These are phyloP conservation scores for Malassezia pachydermatis DNA, from an alignment of 1,284 basidiomycete genomes.

Conservation along the genomic window DNA sequence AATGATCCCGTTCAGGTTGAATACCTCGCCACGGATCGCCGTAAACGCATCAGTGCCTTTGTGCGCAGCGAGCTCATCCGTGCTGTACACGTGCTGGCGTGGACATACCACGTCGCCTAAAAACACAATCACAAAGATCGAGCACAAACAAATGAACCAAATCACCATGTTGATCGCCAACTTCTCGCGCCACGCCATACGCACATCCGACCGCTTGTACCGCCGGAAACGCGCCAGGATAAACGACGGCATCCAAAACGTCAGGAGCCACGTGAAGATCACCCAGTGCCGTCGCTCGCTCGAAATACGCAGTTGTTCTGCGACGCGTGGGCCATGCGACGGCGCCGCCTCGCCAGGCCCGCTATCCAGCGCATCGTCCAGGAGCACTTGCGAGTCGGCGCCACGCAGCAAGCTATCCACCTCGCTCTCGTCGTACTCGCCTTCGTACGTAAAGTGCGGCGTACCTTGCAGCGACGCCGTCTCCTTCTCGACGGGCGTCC, in stretches of 20 bases:
- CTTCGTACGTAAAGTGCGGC: slow-evolving; percentile 1
- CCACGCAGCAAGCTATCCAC: slow-evolving; percentile 3
- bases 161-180: slow-evolving; percentile 83
- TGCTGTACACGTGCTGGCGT: slow-evolving; percentile 78
- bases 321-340: slow-evolving; percentile 54
- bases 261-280: slow-evolving; percentile 74
- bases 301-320: slow-evolving; percentile 72
- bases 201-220: slow-evolving; percentile 86
- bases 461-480: not conserved
- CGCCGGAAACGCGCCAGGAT: slow-evolving; percentile 64
- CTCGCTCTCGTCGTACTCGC: slow-evolving; percentile 9
- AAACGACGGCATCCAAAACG: slow-evolving; percentile 75
- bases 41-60: slow-evolving; percentile 66
- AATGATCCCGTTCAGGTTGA: slow-evolving; percentile 56
- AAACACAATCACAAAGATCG: slow-evolving; percentile 84
- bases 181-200: slow-evolving; percentile 96
- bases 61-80: slow-evolving; percentile 64
- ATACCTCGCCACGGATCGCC: slow-evolving; percentile 82
- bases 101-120: slow-evolving; percentile 85
- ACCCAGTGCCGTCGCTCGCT: slow-evolving; percentile 78
- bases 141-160: slow-evolving; percentile 79
- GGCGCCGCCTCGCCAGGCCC: slow-evolving; percentile 48
- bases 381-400: not conserved
- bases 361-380: slow-evolving; percentile 54
- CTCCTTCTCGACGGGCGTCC: not conserved